These are phyloP conservation scores for Aspergillus haitiensis DNA, from an alignment of 495 filamentous ascomycete species.

Conservation along the genomic window DNA sequence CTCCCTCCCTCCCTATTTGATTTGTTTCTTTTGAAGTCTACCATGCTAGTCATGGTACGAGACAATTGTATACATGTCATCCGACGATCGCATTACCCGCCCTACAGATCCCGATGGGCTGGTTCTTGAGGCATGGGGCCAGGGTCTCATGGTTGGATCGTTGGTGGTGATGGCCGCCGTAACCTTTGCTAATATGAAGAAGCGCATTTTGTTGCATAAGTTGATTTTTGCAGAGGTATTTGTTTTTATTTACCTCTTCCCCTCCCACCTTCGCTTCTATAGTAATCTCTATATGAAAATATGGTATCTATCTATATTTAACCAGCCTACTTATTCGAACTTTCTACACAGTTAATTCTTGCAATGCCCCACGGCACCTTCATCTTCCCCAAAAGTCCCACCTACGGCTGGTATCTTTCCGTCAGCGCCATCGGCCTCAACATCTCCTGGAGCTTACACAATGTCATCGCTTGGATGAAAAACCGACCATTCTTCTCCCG, in stretches of 20 bases:
- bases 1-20: background rate
- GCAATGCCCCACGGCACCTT: constrained; percentile 47
- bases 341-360: constrained; percentile 30
- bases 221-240: constrained; percentile 47
- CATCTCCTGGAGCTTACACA: constrained; percentile 48
- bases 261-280: background rate
- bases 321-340: background rate
- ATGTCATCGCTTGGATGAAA: constrained; percentile 54
- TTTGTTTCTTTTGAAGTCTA: background rate
- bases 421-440: constrained; percentile 48
- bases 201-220: constrained; percentile 45
- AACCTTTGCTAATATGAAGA: constrained; percentile 46
- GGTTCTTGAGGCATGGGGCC: constrained; percentile 50
- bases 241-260: background rate
- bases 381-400: constrained; percentile 42
- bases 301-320: background rate
- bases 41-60: background rate
- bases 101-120: constrained; percentile 38
- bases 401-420: constrained; percentile 50
- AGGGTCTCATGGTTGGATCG: constrained; percentile 50
- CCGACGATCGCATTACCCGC: constrained; percentile 26
- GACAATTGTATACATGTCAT: constrained; percentile 19
- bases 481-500: constrained; percentile 44
- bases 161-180: constrained; percentile 48
- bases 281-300: background rate